phyloP scores from a whole-genome alignment of 768 basidiomycete species.

The Flagelloscypha sp. region DNA sequence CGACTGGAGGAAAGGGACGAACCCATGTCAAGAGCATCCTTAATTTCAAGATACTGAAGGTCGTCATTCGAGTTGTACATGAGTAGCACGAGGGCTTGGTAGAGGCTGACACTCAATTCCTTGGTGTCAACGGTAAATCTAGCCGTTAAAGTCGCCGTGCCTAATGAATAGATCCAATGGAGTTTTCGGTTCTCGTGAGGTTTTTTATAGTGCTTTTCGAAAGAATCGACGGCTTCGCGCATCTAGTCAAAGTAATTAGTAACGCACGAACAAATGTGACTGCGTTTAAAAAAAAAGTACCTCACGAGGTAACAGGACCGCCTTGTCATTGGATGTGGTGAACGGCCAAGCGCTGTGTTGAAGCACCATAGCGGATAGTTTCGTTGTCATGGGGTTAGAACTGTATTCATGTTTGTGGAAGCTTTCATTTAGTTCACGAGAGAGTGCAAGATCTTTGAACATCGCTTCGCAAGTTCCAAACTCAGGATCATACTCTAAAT shows the following conservation, averaged over 20 bases:
- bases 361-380: slow-evolving; percentile 72
- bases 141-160: slow-evolving; percentile 69
- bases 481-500: slow-evolving; percentile 84
- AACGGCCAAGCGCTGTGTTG: slow-evolving; percentile 89
- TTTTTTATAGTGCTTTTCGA: slow-evolving; percentile 61
- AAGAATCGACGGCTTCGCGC: slow-evolving; percentile 59
- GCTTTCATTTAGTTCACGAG: slow-evolving; percentile 62
- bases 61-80: slow-evolving; percentile 70
- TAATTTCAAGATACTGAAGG: slow-evolving; percentile 60
- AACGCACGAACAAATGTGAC: slow-evolving; percentile 5
- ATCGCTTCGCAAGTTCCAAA: slow-evolving; percentile 92
- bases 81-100: slow-evolving; percentile 80
- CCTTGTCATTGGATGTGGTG: slow-evolving; percentile 37
- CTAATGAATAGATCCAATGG: slow-evolving; percentile 82
- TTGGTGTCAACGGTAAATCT: slow-evolving; percentile 63
- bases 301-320: slow-evolving; percentile 42
- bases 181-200: slow-evolving; percentile 73
- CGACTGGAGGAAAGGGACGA: slow-evolving; percentile 17
- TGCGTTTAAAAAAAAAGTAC: slow-evolving; percentile 27
- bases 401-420: slow-evolving; percentile 42
- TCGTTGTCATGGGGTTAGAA: slow-evolving; percentile 32
- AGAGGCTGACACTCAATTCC: slow-evolving; percentile 85
- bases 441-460: slow-evolving; percentile 85
- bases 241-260: slow-evolving; percentile 40
- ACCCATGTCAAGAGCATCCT: slow-evolving; percentile 67